A percentile compares a stretch with the other conserved stretches of the same genome.
phyloP scores from a whole-genome alignment of 805 yeast genomes.

The Hanseniaspora nectarophila region DNA sequence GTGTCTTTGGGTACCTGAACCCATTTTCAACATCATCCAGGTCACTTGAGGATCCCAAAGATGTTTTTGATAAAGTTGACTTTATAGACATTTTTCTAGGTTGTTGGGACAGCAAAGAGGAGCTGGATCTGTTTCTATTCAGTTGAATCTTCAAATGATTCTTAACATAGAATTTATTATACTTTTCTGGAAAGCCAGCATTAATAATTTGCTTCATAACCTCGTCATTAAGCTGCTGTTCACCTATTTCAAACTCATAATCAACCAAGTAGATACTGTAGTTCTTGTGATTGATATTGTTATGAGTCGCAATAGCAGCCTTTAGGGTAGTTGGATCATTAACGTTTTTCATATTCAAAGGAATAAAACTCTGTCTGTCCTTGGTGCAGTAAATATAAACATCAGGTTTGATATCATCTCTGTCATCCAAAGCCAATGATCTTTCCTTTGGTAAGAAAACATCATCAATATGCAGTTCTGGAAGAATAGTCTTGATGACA shows the following conservation, averaged over 20 bases:
- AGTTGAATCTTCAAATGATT: slow-evolving; percentile 20
- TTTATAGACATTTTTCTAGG: slow-evolving; percentile 24
- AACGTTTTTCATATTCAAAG: slow-evolving; percentile 34
- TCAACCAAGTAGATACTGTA: slow-evolving; percentile 53
- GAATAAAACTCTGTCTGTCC: slow-evolving; percentile 47
- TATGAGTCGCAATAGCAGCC: slow-evolving; percentile 28
- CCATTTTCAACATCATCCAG: slow-evolving; percentile 17
- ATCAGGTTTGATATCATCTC: slow-evolving; percentile 14
- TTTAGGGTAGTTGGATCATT: slow-evolving; percentile 32
- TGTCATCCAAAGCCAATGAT: slow-evolving; percentile 17
- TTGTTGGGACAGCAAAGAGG: slow-evolving; percentile 17
- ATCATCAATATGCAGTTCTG: background rate
- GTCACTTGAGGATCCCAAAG: slow-evolving; percentile 8
- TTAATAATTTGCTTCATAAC: slow-evolving; percentile 27
- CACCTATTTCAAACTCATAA: slow-evolving; percentile 48
- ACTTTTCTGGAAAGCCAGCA: background rate
- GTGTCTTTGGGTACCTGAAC: slow-evolving; percentile 27
- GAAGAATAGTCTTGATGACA: background rate
- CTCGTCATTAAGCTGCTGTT: slow-evolving; percentile 31
- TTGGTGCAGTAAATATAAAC: slow-evolving; percentile 44
- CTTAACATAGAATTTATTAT: slow-evolving; percentile 22
- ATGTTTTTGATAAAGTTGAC: slow-evolving; percentile 23
- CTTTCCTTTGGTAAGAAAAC: slow-evolving; percentile 20
- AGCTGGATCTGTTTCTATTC: slow-evolving; percentile 18
- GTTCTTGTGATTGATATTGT: slow-evolving; percentile 25